These are phyloP conservation scores for Dictyostelium firmibasis DNA, from an alignment of 78 protist species.

Conservation along the genomic window DNA sequence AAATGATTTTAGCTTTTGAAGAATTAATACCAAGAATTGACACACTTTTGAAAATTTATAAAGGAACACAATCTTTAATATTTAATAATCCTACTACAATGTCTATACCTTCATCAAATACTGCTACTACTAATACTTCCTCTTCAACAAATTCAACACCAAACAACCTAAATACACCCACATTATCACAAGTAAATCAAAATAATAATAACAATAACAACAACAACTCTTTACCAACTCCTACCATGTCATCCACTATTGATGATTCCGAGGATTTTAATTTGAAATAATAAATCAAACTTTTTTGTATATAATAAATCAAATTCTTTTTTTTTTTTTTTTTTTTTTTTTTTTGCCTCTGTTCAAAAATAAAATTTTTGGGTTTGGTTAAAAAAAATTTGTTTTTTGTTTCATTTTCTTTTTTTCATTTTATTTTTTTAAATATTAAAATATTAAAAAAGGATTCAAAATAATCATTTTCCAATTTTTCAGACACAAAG, in stretches of 20 bases:
- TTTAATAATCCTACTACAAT: not conserved
- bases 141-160: not conserved
- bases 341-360: too few relatives aligned
- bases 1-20: slow-evolving; percentile 73
- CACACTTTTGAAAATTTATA: slow-evolving; percentile 22
- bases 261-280: not conserved
- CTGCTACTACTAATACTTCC: too few relatives aligned
- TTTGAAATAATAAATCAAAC: too few relatives aligned
- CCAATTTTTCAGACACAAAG: too few relatives aligned
- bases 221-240: not conserved
- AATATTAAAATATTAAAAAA: too few relatives aligned
- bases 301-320: not conserved
- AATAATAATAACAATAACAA: too few relatives aligned
- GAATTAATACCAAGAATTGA: slow-evolving; percentile 63
- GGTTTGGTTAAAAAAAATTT: too few relatives aligned
- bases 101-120: not conserved
- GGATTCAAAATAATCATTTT: too few relatives aligned
- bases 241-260: not conserved
- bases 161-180: not conserved
- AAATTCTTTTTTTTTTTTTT: too few relatives aligned
- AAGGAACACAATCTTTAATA: slow-evolving; percentile 37
- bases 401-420: too few relatives aligned
- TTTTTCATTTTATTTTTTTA: too few relatives aligned
- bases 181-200: not conserved
- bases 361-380: too few relatives aligned